Evolutionary conservation across 2,329 filamentous ascomycete genomes (phyloP).

Genomic region (Paramyrothecium roridum): DNA sequence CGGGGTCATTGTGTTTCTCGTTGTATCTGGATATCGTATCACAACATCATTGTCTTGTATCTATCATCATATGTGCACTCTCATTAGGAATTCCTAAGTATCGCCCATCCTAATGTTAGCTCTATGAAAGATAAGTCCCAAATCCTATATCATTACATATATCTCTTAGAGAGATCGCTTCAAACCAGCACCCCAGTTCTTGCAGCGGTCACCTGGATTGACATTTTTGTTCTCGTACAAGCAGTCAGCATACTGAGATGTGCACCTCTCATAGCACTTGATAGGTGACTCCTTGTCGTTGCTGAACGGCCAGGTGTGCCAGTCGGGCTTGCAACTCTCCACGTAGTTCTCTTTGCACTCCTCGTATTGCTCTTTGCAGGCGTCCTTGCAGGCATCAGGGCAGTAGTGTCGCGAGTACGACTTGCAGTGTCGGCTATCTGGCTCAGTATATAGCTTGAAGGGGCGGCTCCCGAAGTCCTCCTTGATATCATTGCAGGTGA

Average conservation of each 20-base stretch:
- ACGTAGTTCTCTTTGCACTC: slow-evolving; percentile 47
- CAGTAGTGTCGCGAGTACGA: slow-evolving; percentile 36
- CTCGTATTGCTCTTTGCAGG: slow-evolving; percentile 50
- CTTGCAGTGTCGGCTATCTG: slow-evolving; percentile 38
- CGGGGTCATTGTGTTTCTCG: too few relatives aligned
- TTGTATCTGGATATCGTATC: too few relatives aligned
- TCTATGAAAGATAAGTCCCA: too few relatives aligned
- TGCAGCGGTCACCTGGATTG: slow-evolving; percentile 35
- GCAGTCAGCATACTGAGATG: slow-evolving; percentile 48
- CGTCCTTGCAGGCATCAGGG: slow-evolving; percentile 43
- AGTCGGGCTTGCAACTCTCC: slow-evolving; percentile 39
- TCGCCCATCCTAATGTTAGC: too few relatives aligned
- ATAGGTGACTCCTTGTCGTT: slow-evolving; percentile 26
- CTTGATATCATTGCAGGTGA: slow-evolving; percentile 52
- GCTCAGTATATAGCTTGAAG: slow-evolving; percentile 51
- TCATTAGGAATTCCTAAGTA: too few relatives aligned
- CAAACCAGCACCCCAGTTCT: slow-evolving; percentile 24
- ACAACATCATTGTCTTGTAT: too few relatives aligned
- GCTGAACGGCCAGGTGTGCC: slow-evolving; percentile 17
- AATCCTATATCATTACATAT: too few relatives aligned
- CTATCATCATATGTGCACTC: too few relatives aligned
- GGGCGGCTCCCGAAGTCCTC: slow-evolving; percentile 32
- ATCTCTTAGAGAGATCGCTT: neutral
- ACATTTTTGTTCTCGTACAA: slow-evolving; percentile 36
- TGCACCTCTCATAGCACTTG: slow-evolving; percentile 35